Percentiles rank a stretch among this genome's conserved stretches.
Evolutionary conservation across 495 filamentous ascomycete species (phyloP).

Genomic region (Stereocaulon alpinum): DNA sequence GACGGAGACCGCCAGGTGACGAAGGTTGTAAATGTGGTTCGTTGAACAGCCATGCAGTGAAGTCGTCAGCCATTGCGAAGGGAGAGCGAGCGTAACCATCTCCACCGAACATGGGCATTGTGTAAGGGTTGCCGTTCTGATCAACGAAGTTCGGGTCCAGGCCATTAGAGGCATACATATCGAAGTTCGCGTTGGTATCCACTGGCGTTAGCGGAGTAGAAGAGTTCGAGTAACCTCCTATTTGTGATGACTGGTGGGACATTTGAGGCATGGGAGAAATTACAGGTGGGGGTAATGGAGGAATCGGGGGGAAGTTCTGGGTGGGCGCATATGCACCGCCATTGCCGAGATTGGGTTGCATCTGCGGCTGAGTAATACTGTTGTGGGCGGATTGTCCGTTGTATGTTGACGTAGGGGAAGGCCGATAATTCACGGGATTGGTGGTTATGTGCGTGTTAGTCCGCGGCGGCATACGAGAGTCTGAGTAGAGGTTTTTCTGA

Average conservation of each 20-base stretch:
- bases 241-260: slow-evolving; percentile 11
- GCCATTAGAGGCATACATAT: slow-evolving; percentile 10
- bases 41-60: slow-evolving; percentile 84
- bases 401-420: slow-evolving; percentile 18
- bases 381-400: slow-evolving; percentile 12
- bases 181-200: slow-evolving; percentile 14
- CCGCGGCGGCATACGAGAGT: slow-evolving; percentile 15
- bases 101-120: slow-evolving; percentile 74
- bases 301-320: slow-evolving; percentile 20
- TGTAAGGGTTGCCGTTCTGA: slow-evolving; percentile 53
- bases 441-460: slow-evolving; percentile 29
- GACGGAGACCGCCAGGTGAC: slow-evolving; percentile 25
- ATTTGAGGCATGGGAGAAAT: slow-evolving; percentile 17
- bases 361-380: slow-evolving; percentile 11
- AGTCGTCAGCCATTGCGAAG: slow-evolving; percentile 82
- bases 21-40: slow-evolving; percentile 33
- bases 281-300: slow-evolving; percentile 18
- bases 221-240: slow-evolving; percentile 7
- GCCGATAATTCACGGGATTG: slow-evolving; percentile 25
- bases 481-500: slow-evolving; percentile 13
- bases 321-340: slow-evolving; percentile 11
- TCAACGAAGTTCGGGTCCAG: slow-evolving; percentile 38
- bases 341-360: slow-evolving; percentile 9
- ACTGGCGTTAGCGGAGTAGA: slow-evolving; percentile 12
- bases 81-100: slow-evolving; percentile 79